A percentile compares a stretch with the other conserved stretches of the same genome.
These are phyloP conservation scores for Rhynchospora pubera DNA, from an alignment of 176 grass and related monocot genomes.

Conservation along the genomic window DNA sequence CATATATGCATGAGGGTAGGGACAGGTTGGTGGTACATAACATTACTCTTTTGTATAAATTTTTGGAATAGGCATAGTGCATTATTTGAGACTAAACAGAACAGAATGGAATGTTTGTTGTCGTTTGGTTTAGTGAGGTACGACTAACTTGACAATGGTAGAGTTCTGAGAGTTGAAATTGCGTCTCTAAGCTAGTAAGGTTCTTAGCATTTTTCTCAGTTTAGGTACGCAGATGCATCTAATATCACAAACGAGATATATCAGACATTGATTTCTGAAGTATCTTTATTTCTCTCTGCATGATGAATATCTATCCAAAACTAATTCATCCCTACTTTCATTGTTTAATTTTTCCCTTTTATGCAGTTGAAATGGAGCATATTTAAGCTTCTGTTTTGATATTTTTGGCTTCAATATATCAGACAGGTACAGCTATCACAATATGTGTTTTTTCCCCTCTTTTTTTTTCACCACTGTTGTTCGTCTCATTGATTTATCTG, in stretches of 20 bases:
- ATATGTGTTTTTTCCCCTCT: not conserved
- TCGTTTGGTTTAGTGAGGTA: conserved; percentile 16
- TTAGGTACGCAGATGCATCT: conserved; percentile 4
- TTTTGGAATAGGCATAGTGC: not conserved
- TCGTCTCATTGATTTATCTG: not conserved
- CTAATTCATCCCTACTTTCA: not conserved
- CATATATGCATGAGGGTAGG: not conserved
- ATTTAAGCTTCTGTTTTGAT: not conserved
- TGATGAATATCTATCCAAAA: not conserved
- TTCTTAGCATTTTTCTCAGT: not conserved
- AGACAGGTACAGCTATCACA: not conserved
- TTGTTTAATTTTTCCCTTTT: not conserved
- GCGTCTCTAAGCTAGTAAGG: not conserved
- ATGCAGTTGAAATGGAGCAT: not conserved
- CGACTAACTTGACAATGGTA: not conserved
- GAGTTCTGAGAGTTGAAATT: not conserved
- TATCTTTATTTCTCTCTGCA: not conserved
- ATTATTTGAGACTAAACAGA: not conserved
- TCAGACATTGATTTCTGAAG: not conserved
- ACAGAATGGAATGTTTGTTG: not conserved
- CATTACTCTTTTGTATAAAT: not conserved
- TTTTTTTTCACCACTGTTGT: not conserved
- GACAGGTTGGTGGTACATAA: not conserved
- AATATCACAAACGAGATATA: not conserved
- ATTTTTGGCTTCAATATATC: not conserved